Conservation (phyloP, 2,329 filamentous ascomycete genomes). For the Fusarium annulatum region DNA sequence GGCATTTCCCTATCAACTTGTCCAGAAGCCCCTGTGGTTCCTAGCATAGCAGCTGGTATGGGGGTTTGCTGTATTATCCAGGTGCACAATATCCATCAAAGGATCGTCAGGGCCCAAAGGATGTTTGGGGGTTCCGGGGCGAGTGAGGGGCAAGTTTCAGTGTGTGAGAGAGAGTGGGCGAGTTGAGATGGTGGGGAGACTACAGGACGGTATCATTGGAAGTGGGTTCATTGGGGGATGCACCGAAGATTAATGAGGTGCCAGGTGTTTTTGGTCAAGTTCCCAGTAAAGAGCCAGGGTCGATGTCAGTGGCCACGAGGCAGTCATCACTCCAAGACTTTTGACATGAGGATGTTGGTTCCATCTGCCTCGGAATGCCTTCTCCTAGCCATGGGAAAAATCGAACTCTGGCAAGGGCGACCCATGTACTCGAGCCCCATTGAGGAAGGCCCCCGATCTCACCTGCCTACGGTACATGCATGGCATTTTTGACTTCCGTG, state of each 20-base stretch:
- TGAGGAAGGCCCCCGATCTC: conserved; percentile 30
- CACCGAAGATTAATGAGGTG: background rate
- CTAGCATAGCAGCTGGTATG: background rate
- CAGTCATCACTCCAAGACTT: background rate
- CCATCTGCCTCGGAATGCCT: conserved; percentile 13
- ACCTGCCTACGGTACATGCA: conserved; percentile 27
- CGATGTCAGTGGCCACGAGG: conserved; percentile 19
- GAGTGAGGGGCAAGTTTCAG: conserved; percentile 42
- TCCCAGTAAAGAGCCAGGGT: conserved; percentile 4
- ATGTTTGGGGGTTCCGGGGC: conserved; percentile 25
- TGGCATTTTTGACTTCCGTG: conserved; percentile 14
- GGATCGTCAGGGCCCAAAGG: conserved; percentile 42
- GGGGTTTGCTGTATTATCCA: conserved; percentile 18
- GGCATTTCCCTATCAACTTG: background rate
- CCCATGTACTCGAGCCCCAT: conserved; percentile 10
- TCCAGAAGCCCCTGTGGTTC: background rate
- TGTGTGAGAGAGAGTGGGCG: conserved; percentile 16
- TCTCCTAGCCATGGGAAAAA: conserved; percentile 4
- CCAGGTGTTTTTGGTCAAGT: background rate
- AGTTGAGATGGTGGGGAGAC: conserved; percentile 20
- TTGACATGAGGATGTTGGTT: conserved; percentile 7
- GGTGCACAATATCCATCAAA: conserved; percentile 20
- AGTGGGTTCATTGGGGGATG: conserved; percentile 18
- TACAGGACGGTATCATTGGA: conserved; percentile 20
- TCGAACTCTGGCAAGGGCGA: conserved; percentile 6